phyloP scores from a whole-genome alignment of 2,329 filamentous ascomycete species.

The Huntiella decipiens region DNA sequence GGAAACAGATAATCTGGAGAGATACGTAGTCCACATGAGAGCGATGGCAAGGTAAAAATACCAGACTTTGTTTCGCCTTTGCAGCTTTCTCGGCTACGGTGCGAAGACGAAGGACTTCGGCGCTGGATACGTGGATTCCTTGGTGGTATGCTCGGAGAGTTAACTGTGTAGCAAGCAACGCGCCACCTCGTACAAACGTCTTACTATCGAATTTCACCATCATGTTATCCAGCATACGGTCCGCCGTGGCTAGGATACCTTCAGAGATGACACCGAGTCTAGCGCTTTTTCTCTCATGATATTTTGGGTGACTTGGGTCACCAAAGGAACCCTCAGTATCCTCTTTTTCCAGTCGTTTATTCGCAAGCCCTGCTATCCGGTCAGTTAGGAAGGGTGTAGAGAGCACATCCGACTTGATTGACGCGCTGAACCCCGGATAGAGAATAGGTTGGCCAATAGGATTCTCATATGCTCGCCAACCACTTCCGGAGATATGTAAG shows the following conservation, averaged over 20 bases:
- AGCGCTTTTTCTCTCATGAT: neutral
- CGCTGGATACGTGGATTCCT: conserved; percentile 87
- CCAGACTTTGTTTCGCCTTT: conserved; percentile 79
- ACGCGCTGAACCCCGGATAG: conserved; percentile 78
- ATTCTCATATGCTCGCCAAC: conserved; percentile 87
- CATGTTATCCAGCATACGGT: conserved; percentile 81
- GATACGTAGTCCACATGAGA: conserved; percentile 95
- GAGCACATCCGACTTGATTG: conserved; percentile 66
- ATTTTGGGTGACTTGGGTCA: conserved; percentile 15
- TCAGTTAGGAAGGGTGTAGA: conserved; percentile 53
- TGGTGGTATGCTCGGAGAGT: conserved; percentile 89
- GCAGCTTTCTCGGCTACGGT: conserved; percentile 68
- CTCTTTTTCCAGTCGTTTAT: conserved; percentile 56
- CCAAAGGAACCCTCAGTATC: conserved; percentile 36
- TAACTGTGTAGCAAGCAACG: conserved; percentile 75
- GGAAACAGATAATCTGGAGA: conserved; percentile 86
- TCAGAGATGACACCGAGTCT: conserved; percentile 21
- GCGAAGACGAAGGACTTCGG: conserved; percentile 70
- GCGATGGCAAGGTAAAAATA: conserved; percentile 86
- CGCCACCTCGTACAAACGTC: conserved; percentile 75
- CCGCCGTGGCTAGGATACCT: conserved; percentile 61
- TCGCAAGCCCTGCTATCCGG: conserved; percentile 63
- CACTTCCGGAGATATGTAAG: conserved; percentile 76
- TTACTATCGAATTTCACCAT: conserved; percentile 99
- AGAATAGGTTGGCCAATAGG: conserved; percentile 84